These are phyloP conservation scores for Knoxdaviesia capensis DNA, from an alignment of 2,329 filamentous ascomycete genomes.

Conservation along the genomic window DNA sequence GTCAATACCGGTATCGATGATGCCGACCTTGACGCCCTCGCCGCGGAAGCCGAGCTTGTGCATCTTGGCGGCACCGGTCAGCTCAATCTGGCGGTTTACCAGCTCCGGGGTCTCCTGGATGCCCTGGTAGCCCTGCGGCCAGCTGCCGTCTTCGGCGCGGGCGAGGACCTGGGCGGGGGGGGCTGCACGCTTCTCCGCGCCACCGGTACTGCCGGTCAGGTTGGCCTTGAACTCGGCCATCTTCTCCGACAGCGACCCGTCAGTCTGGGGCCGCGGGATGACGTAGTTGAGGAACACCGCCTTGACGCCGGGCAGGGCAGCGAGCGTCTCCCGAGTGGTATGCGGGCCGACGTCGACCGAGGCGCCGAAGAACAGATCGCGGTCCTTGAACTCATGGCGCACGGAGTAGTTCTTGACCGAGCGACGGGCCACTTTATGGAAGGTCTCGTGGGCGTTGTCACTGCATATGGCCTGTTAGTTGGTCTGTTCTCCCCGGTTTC, in stretches of 20 bases:
- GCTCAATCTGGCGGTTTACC: not conserved
- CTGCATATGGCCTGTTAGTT: not conserved
- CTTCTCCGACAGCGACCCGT: too few relatives aligned
- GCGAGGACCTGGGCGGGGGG: too few relatives aligned
- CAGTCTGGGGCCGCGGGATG: constrained; percentile 2
- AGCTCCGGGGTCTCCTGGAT: too few relatives aligned
- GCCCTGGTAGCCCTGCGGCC: too few relatives aligned
- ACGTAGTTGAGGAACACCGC: constrained; percentile 5
- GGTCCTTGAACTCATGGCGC: constrained; percentile 6
- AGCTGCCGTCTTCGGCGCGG: too few relatives aligned
- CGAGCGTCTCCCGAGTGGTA: not conserved
- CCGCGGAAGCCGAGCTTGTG: constrained; percentile 22
- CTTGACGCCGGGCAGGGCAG: constrained; percentile 5
- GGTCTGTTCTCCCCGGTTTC: too few relatives aligned
- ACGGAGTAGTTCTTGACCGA: constrained; percentile 2
- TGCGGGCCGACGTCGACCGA: constrained; percentile 4
- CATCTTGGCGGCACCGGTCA: constrained; percentile 19
- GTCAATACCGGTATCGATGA: constrained; percentile 22
- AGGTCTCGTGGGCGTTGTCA: constrained; percentile 2
- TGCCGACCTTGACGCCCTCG: constrained; percentile 20
- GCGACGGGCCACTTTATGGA: constrained; percentile 3
- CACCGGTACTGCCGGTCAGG: too few relatives aligned
- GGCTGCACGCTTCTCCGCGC: too few relatives aligned
- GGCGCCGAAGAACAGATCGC: constrained; percentile 5
- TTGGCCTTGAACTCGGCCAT: not conserved